These are phyloP conservation scores for Naganishia antarctica DNA, from an alignment of 768 basidiomycete genomes.

Conservation along the genomic window DNA sequence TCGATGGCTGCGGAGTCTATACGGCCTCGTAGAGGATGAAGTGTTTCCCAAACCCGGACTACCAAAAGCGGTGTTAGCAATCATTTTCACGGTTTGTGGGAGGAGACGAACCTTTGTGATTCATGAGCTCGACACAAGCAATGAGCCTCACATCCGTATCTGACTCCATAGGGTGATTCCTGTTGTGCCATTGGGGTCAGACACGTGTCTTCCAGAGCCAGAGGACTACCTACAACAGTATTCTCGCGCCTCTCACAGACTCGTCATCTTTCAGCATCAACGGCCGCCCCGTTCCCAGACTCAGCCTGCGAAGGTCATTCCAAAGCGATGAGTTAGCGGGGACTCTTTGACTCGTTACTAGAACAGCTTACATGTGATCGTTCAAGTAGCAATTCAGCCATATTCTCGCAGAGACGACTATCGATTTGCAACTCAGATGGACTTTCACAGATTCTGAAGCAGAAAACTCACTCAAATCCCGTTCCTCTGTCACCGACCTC, in stretches of 20 bases:
- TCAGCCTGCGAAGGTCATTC: no score
- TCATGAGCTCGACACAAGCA: constrained; percentile 81
- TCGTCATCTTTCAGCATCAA: constrained; percentile 83
- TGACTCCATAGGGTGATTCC: constrained; percentile 74
- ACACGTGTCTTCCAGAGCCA: background rate
- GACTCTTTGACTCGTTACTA: no score
- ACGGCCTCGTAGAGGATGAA: constrained; percentile 77
- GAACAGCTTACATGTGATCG: constrained; percentile 68
- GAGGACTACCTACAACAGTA: constrained; percentile 56
- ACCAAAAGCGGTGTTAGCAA: constrained; percentile 3
- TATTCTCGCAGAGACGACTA: constrained; percentile 84
- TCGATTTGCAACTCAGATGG: no score
- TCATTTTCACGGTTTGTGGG: background rate
- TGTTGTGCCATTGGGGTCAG: background rate
- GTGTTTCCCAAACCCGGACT: constrained; percentile 91
- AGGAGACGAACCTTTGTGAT: constrained; percentile 68
- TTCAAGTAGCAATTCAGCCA: constrained; percentile 96
- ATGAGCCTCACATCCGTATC: constrained; percentile 84
- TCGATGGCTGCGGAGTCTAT: constrained; percentile 77
- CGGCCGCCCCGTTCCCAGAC: constrained; percentile 83
- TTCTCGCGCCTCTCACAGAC: constrained; percentile 75
- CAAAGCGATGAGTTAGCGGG: no score
- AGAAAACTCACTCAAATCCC: constrained; percentile 66
- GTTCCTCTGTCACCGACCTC: constrained; percentile 71
- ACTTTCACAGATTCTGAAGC: no score